Conservation (phyloP, 2,329 filamentous ascomycete species). For the Alternaria rosae region DNA sequence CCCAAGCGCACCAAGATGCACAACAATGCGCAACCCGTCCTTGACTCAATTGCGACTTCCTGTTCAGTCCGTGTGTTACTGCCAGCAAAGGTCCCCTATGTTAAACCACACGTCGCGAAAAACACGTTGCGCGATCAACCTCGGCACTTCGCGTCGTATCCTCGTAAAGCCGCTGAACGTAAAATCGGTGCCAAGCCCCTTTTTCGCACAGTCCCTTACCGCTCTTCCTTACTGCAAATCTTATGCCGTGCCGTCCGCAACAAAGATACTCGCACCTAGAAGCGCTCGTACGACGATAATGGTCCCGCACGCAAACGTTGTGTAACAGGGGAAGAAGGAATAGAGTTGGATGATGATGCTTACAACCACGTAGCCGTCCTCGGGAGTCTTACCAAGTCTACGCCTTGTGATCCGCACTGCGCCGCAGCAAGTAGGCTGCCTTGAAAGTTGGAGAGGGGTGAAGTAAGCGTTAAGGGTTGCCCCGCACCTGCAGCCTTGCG, state of each 20-base stretch:
- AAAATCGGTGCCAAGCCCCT: background rate
- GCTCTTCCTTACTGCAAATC: background rate
- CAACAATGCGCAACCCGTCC: background rate
- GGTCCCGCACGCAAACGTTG: background rate
- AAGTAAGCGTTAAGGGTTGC: background rate
- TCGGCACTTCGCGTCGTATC: conserved; percentile 1
- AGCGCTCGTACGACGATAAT: background rate
- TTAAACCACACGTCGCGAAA: background rate
- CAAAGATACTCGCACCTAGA: background rate
- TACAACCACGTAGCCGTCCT: background rate
- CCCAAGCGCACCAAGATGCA: background rate
- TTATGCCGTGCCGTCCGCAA: background rate
- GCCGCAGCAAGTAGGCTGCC: background rate
- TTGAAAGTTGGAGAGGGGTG: background rate
- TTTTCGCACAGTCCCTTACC: background rate
- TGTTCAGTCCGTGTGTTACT: background rate
- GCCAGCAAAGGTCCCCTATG: background rate
- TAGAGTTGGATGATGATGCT: background rate
- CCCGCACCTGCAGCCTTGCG: conserved; percentile 1
- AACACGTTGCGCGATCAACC: background rate
- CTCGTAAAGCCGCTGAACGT: background rate
- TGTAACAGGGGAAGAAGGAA: background rate
- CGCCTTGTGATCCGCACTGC: background rate
- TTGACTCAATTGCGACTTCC: background rate
- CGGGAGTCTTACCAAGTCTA: background rate